Conservation (phyloP, 495 filamentous ascomycete genomes). For the Xylaria curta region DNA sequence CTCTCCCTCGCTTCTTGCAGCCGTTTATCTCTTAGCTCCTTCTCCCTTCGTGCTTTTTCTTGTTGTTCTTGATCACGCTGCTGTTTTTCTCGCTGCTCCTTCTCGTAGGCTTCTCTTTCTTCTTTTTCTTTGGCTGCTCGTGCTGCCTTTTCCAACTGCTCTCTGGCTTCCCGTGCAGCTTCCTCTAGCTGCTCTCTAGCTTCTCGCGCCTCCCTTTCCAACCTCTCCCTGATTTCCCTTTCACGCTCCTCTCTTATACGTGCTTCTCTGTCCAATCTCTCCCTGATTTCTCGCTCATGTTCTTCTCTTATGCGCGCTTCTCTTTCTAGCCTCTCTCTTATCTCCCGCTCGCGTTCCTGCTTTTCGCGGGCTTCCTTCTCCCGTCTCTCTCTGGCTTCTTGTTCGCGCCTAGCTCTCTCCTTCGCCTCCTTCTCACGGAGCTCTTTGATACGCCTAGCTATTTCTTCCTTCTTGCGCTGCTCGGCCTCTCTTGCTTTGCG, state of each 20-base stretch:
- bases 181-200: constrained; percentile 52
- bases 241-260: constrained; percentile 50
- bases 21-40: constrained; percentile 44
- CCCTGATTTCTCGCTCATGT: constrained; percentile 52
- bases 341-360: constrained; percentile 45
- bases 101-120: constrained; percentile 46
- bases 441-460: constrained; percentile 56
- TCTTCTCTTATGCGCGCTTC: constrained; percentile 48
- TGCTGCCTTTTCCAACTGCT: constrained; percentile 52
- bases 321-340: constrained; percentile 55
- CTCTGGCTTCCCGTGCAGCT: constrained; percentile 40
- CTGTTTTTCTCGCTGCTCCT: constrained; percentile 41
- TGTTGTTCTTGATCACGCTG: constrained; percentile 42
- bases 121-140: constrained; percentile 45
- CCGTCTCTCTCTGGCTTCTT: constrained; percentile 49
- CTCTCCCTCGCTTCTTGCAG: constrained; percentile 41
- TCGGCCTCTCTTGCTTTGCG: constrained; percentile 60
- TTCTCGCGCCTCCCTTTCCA: constrained; percentile 44
- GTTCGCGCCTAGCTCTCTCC: constrained; percentile 57
- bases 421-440: constrained; percentile 69
- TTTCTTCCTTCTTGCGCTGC: constrained; percentile 56
- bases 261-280: constrained; percentile 48
- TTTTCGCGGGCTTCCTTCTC: constrained; percentile 46
- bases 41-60: constrained; percentile 42
- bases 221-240: constrained; percentile 48